phyloP scores from a whole-genome alignment of 345 rosid genomes.

The Salix brachista region DNA sequence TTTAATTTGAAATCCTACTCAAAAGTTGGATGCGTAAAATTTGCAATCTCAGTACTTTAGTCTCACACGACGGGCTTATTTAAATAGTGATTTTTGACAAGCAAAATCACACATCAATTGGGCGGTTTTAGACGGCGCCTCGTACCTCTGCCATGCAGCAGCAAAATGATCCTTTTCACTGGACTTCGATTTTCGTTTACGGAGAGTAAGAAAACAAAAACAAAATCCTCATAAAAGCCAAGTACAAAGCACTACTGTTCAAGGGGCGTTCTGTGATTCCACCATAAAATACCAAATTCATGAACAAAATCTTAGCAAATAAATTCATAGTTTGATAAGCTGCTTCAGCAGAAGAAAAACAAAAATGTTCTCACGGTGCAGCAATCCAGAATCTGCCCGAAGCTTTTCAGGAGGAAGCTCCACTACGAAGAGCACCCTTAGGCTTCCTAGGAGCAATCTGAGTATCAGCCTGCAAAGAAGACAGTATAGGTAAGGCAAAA shows the following conservation, averaged over 20 bases:
- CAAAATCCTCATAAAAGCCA: neutral
- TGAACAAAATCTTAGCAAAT: neutral
- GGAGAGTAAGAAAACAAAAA: neutral
- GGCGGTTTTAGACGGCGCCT: neutral
- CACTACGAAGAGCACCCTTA: constrained; percentile 25
- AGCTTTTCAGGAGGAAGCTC: constrained; percentile 24
- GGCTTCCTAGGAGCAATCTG: constrained; percentile 49
- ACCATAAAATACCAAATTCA: neutral
- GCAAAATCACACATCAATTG: neutral
- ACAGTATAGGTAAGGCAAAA: neutral
- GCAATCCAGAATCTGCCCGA: neutral
- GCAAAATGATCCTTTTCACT: neutral
- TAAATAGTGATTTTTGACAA: too few relatives aligned
- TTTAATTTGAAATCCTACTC: too few relatives aligned
- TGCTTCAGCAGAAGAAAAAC: neutral
- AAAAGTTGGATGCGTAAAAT: too few relatives aligned
- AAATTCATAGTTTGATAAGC: neutral
- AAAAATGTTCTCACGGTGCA: neutral
- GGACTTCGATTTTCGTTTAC: neutral
- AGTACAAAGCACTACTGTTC: neutral
- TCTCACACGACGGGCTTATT: too few relatives aligned
- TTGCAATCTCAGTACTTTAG: too few relatives aligned
- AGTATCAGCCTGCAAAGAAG: constrained; percentile 49
- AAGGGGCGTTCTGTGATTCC: neutral
- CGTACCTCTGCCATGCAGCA: neutral